These are phyloP conservation scores for Syzygium aromaticum DNA, from an alignment of 345 rosid species.

Conservation along the genomic window DNA sequence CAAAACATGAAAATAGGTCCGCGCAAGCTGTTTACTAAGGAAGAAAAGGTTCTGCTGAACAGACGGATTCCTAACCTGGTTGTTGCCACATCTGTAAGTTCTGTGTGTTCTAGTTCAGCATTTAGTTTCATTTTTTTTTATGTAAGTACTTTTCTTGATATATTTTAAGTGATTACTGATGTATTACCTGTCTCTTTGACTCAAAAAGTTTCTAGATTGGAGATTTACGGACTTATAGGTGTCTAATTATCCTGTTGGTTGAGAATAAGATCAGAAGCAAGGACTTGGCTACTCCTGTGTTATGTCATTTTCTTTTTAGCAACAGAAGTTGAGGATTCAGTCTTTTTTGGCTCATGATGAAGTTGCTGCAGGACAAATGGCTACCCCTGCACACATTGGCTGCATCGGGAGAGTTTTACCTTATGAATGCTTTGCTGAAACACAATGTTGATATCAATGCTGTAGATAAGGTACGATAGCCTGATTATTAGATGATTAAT, in stretches of 20 bases:
- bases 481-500: neutral
- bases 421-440: constrained; percentile 64
- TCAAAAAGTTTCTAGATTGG: neutral
- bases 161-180: neutral
- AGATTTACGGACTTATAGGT: neutral
- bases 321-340: neutral
- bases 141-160: neutral
- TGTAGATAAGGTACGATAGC: constrained; percentile 45
- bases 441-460: constrained; percentile 76
- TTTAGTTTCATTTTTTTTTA: neutral
- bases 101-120: neutral
- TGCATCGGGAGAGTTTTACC: constrained; percentile 84
- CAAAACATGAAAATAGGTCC: constrained; percentile 28
- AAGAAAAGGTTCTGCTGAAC: constrained; percentile 74
- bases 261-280: neutral
- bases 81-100: constrained; percentile 74
- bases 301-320: neutral
- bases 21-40: constrained; percentile 62
- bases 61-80: constrained; percentile 60
- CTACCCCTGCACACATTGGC: constrained; percentile 82
- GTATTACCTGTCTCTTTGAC: neutral
- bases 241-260: neutral
- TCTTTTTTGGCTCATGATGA: neutral
- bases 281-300: neutral
- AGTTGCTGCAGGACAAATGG: constrained; percentile 51